phyloP scores from a whole-genome alignment of 1,284 basidiomycete genomes.

The Microbotryomycetes sp. region DNA sequence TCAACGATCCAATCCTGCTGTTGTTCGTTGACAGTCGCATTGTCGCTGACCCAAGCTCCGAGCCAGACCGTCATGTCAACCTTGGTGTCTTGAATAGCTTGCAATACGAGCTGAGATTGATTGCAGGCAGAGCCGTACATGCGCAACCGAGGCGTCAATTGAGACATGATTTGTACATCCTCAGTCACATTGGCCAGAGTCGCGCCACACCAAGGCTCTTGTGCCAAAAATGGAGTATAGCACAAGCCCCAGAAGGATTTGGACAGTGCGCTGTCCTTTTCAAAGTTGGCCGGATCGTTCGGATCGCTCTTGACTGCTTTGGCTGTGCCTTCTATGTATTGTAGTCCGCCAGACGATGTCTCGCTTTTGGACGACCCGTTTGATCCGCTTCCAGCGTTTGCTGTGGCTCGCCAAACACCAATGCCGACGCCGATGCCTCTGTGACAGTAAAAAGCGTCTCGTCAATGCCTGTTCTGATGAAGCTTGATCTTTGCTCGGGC shows the following conservation, averaged over 20 bases:
- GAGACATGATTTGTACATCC: constrained; percentile 41
- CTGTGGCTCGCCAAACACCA: constrained; percentile 13
- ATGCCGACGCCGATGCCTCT: constrained; percentile 15
- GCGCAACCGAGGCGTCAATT: constrained; percentile 36
- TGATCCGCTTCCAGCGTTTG: background rate
- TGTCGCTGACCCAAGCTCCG: constrained; percentile 49
- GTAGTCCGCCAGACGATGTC: constrained; percentile 4
- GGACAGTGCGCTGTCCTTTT: constrained; percentile 45
- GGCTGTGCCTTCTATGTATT: constrained; percentile 13
- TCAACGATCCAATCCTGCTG: constrained; percentile 61
- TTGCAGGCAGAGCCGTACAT: constrained; percentile 48
- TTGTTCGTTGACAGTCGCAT: constrained; percentile 44
- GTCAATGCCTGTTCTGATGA: too few species aligned
- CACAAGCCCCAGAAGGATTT: constrained; percentile 64
- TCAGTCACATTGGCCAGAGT: constrained; percentile 39
- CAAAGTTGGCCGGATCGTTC: constrained; percentile 21
- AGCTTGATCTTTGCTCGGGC: too few species aligned
- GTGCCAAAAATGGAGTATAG: constrained; percentile 53
- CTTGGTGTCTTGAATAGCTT: constrained; percentile 80
- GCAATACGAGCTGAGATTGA: constrained; percentile 51
- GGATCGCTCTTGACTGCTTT: constrained; percentile 25
- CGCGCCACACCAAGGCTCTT: constrained; percentile 35
- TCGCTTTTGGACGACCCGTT: background rate
- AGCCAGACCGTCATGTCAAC: constrained; percentile 51
- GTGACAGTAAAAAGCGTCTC: too few species aligned